These are phyloP conservation scores for Colletotrichum cereale DNA, from an alignment of 2,329 filamentous ascomycete genomes.

Conservation along the genomic window DNA sequence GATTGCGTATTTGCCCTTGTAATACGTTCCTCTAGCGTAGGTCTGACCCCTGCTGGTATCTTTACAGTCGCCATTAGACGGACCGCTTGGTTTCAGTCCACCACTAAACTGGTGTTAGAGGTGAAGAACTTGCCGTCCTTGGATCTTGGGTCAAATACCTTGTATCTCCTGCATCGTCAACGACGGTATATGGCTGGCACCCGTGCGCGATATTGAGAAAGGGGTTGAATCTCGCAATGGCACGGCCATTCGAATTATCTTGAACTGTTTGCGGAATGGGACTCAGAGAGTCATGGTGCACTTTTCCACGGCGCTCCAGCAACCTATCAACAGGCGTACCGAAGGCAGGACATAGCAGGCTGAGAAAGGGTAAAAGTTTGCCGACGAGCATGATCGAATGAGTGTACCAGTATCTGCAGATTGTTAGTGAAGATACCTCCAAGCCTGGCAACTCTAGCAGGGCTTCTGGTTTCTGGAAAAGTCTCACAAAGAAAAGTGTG, in stretches of 20 bases:
- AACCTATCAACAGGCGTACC: background rate
- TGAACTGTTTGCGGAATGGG: constrained; percentile 3
- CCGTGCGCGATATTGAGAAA: constrained; percentile 32
- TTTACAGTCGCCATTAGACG: constrained; percentile 48
- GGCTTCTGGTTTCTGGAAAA: background rate
- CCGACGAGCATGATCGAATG: constrained; percentile 1
- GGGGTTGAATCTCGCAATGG: constrained; percentile 31
- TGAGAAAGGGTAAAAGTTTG: background rate
- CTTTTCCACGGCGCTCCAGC: background rate
- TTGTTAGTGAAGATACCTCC: background rate
- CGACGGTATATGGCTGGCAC: constrained; percentile 27
- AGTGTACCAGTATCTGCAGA: background rate
- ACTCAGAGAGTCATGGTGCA: constrained; percentile 14
- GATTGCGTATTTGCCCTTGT: constrained; percentile 50
- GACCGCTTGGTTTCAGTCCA: constrained; percentile 51
- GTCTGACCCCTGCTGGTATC: constrained; percentile 51
- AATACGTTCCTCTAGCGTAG: constrained; percentile 50
- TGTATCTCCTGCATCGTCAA: constrained; percentile 18
- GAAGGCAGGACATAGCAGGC: background rate
- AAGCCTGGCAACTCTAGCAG: no score
- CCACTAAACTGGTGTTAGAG: constrained; percentile 44
- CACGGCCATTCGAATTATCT: constrained; percentile 10
- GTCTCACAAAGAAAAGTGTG: background rate
- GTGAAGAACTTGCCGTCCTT: rapidly evolving
- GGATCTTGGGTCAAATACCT: background rate